Base-by-base conservation (phyloP, 2,329 filamentous ascomycete species). In the Fusarium sublunatum region DNA sequence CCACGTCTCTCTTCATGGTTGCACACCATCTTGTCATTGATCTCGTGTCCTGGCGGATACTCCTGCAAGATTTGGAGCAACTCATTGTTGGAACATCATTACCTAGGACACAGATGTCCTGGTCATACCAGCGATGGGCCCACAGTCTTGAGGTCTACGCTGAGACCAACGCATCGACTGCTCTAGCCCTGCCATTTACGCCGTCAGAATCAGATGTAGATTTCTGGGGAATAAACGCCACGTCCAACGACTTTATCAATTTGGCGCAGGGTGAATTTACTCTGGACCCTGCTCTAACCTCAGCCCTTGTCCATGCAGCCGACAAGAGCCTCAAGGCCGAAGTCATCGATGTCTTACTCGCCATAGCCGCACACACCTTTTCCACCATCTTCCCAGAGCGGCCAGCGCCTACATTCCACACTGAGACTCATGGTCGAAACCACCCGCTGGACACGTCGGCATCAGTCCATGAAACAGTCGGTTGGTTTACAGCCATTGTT, bases 11-110 rank as follows among this genome's bases (percentile, higher is more conserved):
- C 3, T 58, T 61, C 38, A 6, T 64, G 13, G 39, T 50, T 12
- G 48, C 48, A 1, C 57, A 64, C 34, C 60, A 64, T 34, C 50
- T 64, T 45, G 36, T 61, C 2, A 50, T 64, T 3, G 57, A 64
- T 31, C 36, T 64, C 29, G 57, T 64, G 4, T 64, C 60, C 4
- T 61, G 60, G 60, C 36, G 57, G 1, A 34, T 48, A 22, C 29
- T 61, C 2, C 34, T 64, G 7, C 43, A 15, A 26, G 53, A 61
- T 9, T 32, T 61, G 0, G 60, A 64, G 45, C 39, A 58, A 3
- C 39, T 58, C 35, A 8, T 53, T 24, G 31, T 19, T 11, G 44
- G 34, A 5, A 51, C 28, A 28, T 3, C 39, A 26, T 25, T 32
- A 15, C 29, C 38, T n/a, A 13, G 26, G 8, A 8, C 22, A 36